Percentiles rank a stretch among this genome's conserved stretches.
phyloP scores from a whole-genome alignment of 257 asterid species.

The Nicotiana knightiana region DNA sequence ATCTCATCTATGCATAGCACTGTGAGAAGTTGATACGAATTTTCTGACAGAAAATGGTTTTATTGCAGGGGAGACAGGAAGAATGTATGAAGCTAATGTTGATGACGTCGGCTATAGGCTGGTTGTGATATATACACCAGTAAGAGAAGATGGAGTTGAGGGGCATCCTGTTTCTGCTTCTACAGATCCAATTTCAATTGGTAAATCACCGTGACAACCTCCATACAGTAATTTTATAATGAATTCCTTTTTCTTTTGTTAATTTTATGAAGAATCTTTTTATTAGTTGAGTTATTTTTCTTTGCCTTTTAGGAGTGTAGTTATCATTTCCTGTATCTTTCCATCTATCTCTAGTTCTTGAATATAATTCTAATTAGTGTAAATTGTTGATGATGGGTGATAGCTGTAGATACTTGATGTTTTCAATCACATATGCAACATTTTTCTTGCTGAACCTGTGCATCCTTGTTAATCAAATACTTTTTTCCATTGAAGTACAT shows the following conservation, averaged over 20 bases:
- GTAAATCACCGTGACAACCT: constrained; percentile 26
- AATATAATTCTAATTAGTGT: neutral
- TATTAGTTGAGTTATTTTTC: neutral
- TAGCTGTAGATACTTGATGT: neutral
- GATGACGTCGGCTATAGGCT: constrained; percentile 97
- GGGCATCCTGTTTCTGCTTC: constrained; percentile 93
- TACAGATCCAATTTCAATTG: constrained; percentile 87
- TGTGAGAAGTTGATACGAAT: neutral
- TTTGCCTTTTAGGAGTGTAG: neutral
- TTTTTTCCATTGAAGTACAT: neutral
- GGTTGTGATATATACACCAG: constrained; percentile 84
- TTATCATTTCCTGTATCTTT: neutral
- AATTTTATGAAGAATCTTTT: neutral
- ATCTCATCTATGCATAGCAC: neutral
- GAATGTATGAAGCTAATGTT: constrained; percentile 98
- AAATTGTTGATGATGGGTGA: neutral
- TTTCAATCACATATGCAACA: neutral
- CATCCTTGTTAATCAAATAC: neutral
- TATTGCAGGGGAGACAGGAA: constrained; percentile 89
- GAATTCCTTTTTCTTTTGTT: neutral
- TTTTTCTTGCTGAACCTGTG: neutral
- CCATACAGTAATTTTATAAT: neutral
- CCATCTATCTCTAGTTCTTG: neutral
- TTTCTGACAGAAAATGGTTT: neutral
- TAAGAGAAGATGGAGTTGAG: constrained; percentile 92